Base-by-base conservation (phyloP, 352 stramenopile species). In the Pythium rishiriense region DNA sequence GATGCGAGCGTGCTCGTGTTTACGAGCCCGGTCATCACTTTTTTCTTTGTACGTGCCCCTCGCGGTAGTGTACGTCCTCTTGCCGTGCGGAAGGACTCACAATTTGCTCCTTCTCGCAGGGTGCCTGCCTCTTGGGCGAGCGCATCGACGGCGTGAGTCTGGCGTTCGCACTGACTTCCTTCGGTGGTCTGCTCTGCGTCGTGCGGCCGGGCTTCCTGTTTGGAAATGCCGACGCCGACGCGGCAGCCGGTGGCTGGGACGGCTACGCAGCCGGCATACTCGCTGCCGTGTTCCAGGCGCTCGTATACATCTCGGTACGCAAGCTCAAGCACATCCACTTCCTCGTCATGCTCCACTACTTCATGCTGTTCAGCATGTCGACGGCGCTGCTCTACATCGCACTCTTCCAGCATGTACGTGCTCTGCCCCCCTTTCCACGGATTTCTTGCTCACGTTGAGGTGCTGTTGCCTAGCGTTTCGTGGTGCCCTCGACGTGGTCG, bases 1-100 rank as follows among this genome's bases (percentile, higher is more conserved):
- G 82, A 91, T 45, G 80, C 82, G 10, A 84, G 78, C 46, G 78
- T 85, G 10, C 69, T 91, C 43, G 82, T 85, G 55, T 90, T 88
- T 49, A 76, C 71, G 22, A 87, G 78, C 17, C 82, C 82, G 11
- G 76, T 91, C 35, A 54, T 87, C 37, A 88, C 78, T 3, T 87
- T 91, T 63, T 76, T 91, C 57, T 58, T 91, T 41, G 80, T 90
- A 59, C 11, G 65, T n/a, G n/a, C n/a, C n/a, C n/a, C n/a, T n/a
- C n/a, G 33, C 31, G 6, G 6, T 37, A 37, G 31, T 11, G 11
- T 11, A 37, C 31, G n/a, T n/a, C n/a, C n/a, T n/a, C n/a, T n/a
- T n/a, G n/a, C n/a, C n/a, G n/a, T n/a, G n/a, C n/a, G n/a, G n/a
- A n/a, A n/a, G n/a, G n/a, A n/a, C 31, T 37, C 31, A 37, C 31